Base-by-base conservation (phyloP, 768 basidiomycete species). In the Hygrocybe coccinea region DNA sequence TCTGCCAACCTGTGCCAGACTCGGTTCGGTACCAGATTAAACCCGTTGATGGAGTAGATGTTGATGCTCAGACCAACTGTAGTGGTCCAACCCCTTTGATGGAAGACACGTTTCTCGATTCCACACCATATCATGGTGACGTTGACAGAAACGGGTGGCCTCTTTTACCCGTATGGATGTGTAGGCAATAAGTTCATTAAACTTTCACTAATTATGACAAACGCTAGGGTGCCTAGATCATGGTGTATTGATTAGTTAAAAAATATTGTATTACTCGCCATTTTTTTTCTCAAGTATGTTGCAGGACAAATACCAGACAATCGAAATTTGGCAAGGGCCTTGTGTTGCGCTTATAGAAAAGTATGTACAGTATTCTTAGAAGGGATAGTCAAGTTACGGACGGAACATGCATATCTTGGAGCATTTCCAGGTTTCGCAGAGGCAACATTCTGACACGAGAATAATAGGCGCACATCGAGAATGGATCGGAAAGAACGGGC, bases 1-100 rank as follows among this genome's bases (percentile, higher is more conserved):
- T 56, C 6, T 56, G 49, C 25, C 55, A 56, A 44, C 55, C 55
- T n/a, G 55, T 49, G 15, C 25, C 55, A 15, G 49, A 56, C 29
- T 38, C 55, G n/a, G 25, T 56, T 17, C 55, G 47, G 5, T 51
- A 35, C 24, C 48, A 50, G 24, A 5, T 21, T 21, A 21, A 45
- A 12, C 25, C 54, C 17, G 12, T 19, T 33, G 33, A 22, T 38
- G 15, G 3, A 17, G 21, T 17, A 8, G 8, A 47, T 36, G 35
- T 46, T n/a, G 14, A 39, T 41, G 41, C 29, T 10, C 12, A 19
- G 41, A 35, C n/a, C 10, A 24, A 34, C 24, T 15, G n/a, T n/a
- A n/a, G n/a, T n/a, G n/a, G n/a, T n/a, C n/a, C n/a, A n/a, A n/a
- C 22, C n/a, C 22, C 17, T 21, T 10, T 22, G 10, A 15, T 19